A percentile compares a stretch with the other conserved stretches of the same genome.
phyloP scores from a whole-genome alignment of 306 rosid species.

The Albizia julibrissin region DNA sequence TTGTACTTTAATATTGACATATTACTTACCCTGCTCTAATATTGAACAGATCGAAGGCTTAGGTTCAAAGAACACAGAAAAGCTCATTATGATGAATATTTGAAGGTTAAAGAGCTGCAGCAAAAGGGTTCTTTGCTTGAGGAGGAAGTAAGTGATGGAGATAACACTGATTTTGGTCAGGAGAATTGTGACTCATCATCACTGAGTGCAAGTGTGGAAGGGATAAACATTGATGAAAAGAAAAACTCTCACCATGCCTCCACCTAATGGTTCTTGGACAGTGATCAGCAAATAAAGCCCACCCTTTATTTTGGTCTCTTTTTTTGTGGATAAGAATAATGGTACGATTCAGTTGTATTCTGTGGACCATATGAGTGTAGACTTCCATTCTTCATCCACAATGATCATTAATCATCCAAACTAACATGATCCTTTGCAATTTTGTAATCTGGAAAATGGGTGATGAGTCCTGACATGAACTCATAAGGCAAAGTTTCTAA shows the following conservation, averaged over 20 bases:
- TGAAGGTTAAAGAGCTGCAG: constrained; percentile 45
- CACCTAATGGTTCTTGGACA: constrained; percentile 47
- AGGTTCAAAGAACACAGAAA: constrained; percentile 47
- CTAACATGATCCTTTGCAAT: constrained; percentile 13
- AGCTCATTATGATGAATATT: constrained; percentile 52
- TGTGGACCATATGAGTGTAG: constrained; percentile 16
- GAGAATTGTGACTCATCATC: constrained; percentile 44
- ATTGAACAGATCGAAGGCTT: constrained; percentile 34
- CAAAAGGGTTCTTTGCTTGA: constrained; percentile 27
- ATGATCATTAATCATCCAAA: not conserved
- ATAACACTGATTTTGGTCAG: constrained; percentile 8
- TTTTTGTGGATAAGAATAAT: constrained; percentile 24
- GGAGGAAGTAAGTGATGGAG: constrained; percentile 43
- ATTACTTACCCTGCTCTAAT: not conserved
- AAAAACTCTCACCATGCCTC: constrained; percentile 39
- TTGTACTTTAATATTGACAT: not conserved
- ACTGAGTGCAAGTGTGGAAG: constrained; percentile 60
- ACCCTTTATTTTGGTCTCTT: constrained; percentile 29
- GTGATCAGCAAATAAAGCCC: constrained; percentile 39
- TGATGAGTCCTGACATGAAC: not conserved
- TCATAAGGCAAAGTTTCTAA: not conserved
- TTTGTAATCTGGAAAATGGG: constrained; percentile 17
- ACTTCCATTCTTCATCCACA: not conserved
- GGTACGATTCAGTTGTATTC: constrained; percentile 7
- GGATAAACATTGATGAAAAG: constrained; percentile 57